phyloP scores from a whole-genome alignment of 345 rosid genomes.

The Laguncularia racemosa region DNA sequence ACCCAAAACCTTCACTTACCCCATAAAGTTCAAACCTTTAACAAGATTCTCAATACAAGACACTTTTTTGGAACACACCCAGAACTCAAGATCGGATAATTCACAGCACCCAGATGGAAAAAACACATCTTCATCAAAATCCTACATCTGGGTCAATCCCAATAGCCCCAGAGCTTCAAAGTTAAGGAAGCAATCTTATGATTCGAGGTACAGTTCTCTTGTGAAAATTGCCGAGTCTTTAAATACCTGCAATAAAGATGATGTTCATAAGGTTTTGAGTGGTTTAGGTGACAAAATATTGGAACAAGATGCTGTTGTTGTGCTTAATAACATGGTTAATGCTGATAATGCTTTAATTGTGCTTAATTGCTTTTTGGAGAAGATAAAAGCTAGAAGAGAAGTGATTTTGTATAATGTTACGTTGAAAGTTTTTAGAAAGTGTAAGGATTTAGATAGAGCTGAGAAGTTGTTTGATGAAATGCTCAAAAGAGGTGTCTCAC shows the following conservation, averaged over 20 bases:
- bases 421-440: slow-evolving; percentile 60
- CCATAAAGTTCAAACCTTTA: slow-evolving; percentile 16
- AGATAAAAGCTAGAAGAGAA: slow-evolving; percentile 32
- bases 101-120: slow-evolving; percentile 16
- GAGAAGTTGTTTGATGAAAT: slow-evolving; percentile 74
- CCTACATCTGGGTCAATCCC: slow-evolving; percentile 80
- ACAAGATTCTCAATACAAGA: slow-evolving; percentile 48
- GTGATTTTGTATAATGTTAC: slow-evolving; percentile 78
- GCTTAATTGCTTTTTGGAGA: slow-evolving; percentile 40
- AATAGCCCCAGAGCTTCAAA: slow-evolving; percentile 65
- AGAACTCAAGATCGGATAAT: slow-evolving; percentile 4
- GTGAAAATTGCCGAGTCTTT: slow-evolving; percentile 53
- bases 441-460: slow-evolving; percentile 47
- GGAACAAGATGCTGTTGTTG: slow-evolving; percentile 76
- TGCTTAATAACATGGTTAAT: slow-evolving; percentile 77
- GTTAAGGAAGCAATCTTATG: slow-evolving; percentile 53
- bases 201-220: slow-evolving; percentile 72
- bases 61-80: slow-evolving; percentile 18
- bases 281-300: slow-evolving; percentile 41
- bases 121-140: slow-evolving; percentile 24
- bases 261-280: slow-evolving; percentile 32
- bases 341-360: slow-evolving; percentile 51
- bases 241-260: slow-evolving; percentile 37
- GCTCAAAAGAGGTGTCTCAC: slow-evolving; percentile 58
- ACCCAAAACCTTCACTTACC: slow-evolving; percentile 18